These are phyloP conservation scores for Telopea speciosissima DNA, from an alignment of 177 flowering plant genomes.

Conservation along the genomic window DNA sequence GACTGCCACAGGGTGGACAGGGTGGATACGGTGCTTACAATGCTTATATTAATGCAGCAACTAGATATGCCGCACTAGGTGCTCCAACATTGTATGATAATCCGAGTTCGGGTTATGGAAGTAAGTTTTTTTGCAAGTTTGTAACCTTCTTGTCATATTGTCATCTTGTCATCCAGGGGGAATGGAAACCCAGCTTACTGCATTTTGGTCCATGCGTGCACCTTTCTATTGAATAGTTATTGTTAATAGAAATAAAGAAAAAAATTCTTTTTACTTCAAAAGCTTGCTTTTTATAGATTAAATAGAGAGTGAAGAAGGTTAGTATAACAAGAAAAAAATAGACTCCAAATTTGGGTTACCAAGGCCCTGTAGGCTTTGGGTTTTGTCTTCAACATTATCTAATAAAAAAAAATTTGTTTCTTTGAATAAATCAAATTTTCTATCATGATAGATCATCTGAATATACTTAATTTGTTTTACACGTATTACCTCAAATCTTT, in stretches of 20 bases:
- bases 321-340: neutral
- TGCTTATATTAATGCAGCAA: constrained; percentile 91
- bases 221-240: neutral
- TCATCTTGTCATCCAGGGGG: neutral
- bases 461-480: no score
- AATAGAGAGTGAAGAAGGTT: neutral
- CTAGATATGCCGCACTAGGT: constrained; percentile 93
- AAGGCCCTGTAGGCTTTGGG: neutral
- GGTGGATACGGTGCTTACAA: constrained; percentile 99
- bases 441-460: neutral
- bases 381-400: no score
- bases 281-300: neutral
- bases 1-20: constrained; percentile 69
- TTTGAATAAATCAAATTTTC: neutral
- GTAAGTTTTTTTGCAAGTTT: constrained; percentile 38
- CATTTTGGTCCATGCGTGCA: neutral
- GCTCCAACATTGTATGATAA: constrained; percentile 95
- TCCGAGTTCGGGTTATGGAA: constrained; percentile 70
- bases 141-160: neutral
- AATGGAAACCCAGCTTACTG: neutral
- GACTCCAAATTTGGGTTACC: neutral
- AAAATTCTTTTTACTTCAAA: neutral
- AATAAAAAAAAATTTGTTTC: no score
- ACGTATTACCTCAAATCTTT: neutral
- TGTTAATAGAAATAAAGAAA: neutral